Conservation (phyloP, 2,329 filamentous ascomycete genomes). For the Xylariaceae sp. region DNA sequence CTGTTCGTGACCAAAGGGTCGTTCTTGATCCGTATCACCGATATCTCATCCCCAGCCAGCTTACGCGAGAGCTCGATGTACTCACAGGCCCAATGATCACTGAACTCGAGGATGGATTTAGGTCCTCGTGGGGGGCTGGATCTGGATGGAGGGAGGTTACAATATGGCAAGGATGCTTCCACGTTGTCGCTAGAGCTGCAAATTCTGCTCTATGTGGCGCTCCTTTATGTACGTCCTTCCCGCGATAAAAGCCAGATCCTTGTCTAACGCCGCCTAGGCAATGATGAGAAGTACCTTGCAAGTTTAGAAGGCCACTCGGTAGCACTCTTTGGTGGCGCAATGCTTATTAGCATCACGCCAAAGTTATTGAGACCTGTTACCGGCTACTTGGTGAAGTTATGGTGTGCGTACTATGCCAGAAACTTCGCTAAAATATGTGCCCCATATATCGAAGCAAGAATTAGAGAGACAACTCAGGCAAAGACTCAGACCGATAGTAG, state of each 20-base stretch:
- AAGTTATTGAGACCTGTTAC: neutral
- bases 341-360: slow-evolving; percentile 8
- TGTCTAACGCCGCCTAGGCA: neutral
- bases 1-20: slow-evolving; percentile 2
- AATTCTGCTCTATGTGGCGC: slow-evolving; percentile 2
- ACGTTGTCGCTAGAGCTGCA: neutral
- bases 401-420: slow-evolving; percentile 2
- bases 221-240: slow-evolving; percentile 3
- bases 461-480: neutral
- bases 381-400: slow-evolving; percentile 1
- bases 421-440: slow-evolving; percentile 3
- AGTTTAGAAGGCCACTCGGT: neutral
- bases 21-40: slow-evolving; percentile 8
- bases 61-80: slow-evolving; percentile 5
- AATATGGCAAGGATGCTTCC: slow-evolving; percentile 2
- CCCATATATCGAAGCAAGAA: slow-evolving; percentile 1
- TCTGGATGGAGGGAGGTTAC: neutral
- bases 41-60: slow-evolving; percentile 10
- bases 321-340: slow-evolving; percentile 1
- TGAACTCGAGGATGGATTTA: neutral
- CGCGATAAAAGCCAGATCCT: too few relatives aligned
- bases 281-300: slow-evolving; percentile 1
- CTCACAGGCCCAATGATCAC: neutral
- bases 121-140: neutral
- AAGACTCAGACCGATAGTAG: neutral